Conservation (phyloP, 2,329 filamentous ascomycete genomes). For the Penicillium occitanis region DNA sequence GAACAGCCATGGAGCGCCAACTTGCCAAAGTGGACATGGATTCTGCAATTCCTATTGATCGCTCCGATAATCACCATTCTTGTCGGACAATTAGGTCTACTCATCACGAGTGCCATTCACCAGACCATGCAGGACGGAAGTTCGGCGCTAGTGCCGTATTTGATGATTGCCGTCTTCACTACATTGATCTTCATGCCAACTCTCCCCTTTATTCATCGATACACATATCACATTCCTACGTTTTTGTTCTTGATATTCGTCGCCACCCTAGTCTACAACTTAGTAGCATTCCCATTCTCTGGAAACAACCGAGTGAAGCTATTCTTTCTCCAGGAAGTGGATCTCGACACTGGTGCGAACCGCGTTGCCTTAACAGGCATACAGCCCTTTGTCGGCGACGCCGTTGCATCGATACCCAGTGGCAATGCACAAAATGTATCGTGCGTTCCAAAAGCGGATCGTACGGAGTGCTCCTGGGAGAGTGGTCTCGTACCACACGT, state of each 20-base stretch:
- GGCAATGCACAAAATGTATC: conserved; percentile 61
- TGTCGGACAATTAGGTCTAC: conserved; percentile 71
- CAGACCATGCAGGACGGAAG: conserved; percentile 87
- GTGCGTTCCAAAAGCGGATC: conserved; percentile 51
- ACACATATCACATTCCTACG: conserved; percentile 77
- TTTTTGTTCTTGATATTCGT: conserved; percentile 72
- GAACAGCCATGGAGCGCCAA: conserved; percentile 85
- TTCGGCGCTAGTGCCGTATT: conserved; percentile 67
- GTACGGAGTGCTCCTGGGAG: conserved; percentile 66
- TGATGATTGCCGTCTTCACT: conserved; percentile 66
- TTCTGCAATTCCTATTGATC: conserved; percentile 78
- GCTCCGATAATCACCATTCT: conserved; percentile 76
- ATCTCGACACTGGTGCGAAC: conserved; percentile 72
- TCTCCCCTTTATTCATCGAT: conserved; percentile 81
- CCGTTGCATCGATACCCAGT: conserved; percentile 70
- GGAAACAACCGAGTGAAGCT: conserved; percentile 76
- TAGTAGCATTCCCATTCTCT: conserved; percentile 86
- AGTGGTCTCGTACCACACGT: conserved; percentile 65
- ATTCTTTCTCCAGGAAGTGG: conserved; percentile 78
- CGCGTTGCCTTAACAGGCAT: conserved; percentile 68
- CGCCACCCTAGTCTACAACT: conserved; percentile 79
- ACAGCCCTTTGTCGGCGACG: conserved; percentile 63
- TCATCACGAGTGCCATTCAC: conserved; percentile 68
- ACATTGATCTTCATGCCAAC: conserved; percentile 73
- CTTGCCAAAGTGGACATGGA: conserved; percentile 82